Evolutionary conservation across 106 monocot species (phyloP).

Genomic region (Hemerocallis citrina): DNA sequence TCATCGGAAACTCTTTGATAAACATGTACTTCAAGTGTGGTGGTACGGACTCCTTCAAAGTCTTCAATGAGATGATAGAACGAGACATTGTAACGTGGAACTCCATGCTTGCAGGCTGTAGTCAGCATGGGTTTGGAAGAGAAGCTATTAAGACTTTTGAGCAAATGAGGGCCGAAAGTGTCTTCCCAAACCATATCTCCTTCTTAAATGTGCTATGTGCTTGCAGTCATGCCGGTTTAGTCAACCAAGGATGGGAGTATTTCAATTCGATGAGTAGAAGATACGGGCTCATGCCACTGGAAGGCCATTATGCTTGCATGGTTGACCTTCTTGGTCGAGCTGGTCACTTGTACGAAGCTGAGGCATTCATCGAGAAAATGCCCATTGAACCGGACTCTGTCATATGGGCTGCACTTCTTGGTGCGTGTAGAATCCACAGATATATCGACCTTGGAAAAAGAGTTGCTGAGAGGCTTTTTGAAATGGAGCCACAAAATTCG

Average conservation of each 20-base stretch:
- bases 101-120: constrained; percentile 38
- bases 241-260: constrained; percentile 33
- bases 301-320: constrained; percentile 49
- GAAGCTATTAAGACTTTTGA: constrained; percentile 44
- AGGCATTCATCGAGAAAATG: constrained; percentile 46
- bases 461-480: constrained; percentile 42
- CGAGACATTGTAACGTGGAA: constrained; percentile 50
- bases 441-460: constrained; percentile 32
- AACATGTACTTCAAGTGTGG: constrained; percentile 71
- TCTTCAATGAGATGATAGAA: constrained; percentile 41
- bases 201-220: constrained; percentile 45
- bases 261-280: constrained; percentile 47
- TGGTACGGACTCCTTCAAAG: constrained; percentile 28
- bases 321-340: constrained; percentile 67
- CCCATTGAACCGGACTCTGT: constrained; percentile 56
- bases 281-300: constrained; percentile 35
- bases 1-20: constrained; percentile 47
- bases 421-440: constrained; percentile 43
- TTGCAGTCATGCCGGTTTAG: constrained; percentile 61
- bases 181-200: constrained; percentile 35
- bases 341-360: constrained; percentile 40
- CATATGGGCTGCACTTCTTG: constrained; percentile 54
- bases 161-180: constrained; percentile 35
- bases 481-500: constrained; percentile 45
- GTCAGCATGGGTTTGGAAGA: constrained; percentile 39